Evolutionary conservation across 306 rosid genomes (phyloP), one percentile per base, ranked within the genome.

Genomic region (Acacia acuminata): DNA sequence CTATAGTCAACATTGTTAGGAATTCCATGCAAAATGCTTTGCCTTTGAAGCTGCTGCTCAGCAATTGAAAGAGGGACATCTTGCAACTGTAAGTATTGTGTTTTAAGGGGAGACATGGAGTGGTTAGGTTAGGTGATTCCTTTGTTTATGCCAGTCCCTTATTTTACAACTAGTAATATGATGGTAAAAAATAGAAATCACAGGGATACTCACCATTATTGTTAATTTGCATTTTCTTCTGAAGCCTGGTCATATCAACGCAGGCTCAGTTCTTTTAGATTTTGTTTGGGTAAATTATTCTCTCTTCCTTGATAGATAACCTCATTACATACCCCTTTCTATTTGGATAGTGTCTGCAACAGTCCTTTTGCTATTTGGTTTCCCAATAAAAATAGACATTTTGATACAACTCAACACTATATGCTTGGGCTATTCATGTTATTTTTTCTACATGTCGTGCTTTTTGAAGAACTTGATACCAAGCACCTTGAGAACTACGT

Each of bases 21-120:
- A 86, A 88, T 79, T 90, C 98, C 20, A 84, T 91, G 86, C 88
- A 87, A 63, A 94, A 94, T 84, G 88, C 91, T 81, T 83, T 74
- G 88, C 90, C 61, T 96, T 90, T 88, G 97, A 92, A 87, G 91
- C 90, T 84, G 87, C 83, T 58, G 99, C 82, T 4, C 83, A 89
- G 71, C 87, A 82, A 42, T 82, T 96, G 83, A 92, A 92, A 80
- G 88, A 85, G 77, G 92, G 70, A 64, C 86, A 71, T 14, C 73
- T 56, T 20, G 91, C 88, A 82, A 84, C 36, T 84, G 99, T 94
- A 89, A 91, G 94, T 85, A 25, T 30, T 56, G 79, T 79, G 51
- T 72, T 76, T 72, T 14, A 47, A 66, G 44, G 53, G 71, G 60
- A 79, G 70, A 30, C 30, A 24, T 17, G 68, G 44, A 58, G 24